phyloP scores from a whole-genome alignment of 441 rosid species.

The Biscutella laevigata region DNA sequence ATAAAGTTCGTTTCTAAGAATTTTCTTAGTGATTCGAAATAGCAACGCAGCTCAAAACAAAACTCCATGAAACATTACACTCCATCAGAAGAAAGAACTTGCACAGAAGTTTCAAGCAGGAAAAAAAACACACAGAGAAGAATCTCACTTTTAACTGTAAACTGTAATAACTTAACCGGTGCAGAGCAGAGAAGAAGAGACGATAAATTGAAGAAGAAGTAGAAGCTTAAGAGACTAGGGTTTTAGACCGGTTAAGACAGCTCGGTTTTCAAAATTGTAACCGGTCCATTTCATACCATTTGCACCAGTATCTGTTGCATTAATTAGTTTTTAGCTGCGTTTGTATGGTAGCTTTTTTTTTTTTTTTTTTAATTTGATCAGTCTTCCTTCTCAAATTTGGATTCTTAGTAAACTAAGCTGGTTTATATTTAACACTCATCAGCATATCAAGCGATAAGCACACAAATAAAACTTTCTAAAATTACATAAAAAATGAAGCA shows the following conservation, averaged over 20 bases:
- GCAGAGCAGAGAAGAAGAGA: neutral
- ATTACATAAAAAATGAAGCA: slow-evolving; percentile 9
- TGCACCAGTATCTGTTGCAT: neutral
- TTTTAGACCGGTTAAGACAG: neutral
- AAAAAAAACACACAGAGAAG: neutral
- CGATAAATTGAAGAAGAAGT: neutral
- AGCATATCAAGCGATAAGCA: slow-evolving; percentile 15
- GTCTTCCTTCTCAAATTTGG: neutral
- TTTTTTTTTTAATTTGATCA: too few relatives aligned
- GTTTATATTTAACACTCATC: slow-evolving; percentile 12
- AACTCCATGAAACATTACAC: neutral
- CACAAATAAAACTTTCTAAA: neutral
- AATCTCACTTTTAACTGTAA: neutral
- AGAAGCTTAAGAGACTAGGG: slow-evolving; percentile 15
- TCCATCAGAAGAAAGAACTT: neutral
- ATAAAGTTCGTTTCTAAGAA: too few relatives aligned
- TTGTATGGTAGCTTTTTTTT: neutral
- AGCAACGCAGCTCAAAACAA: neutral
- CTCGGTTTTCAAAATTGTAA: neutral
- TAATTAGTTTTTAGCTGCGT: neutral
- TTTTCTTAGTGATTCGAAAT: too few relatives aligned
- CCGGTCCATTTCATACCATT: neutral
- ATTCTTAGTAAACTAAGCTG: neutral
- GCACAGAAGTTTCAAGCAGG: neutral
- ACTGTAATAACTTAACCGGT: neutral